phyloP scores from a whole-genome alignment of 768 basidiomycete genomes.

The Tremella fuciformis region DNA sequence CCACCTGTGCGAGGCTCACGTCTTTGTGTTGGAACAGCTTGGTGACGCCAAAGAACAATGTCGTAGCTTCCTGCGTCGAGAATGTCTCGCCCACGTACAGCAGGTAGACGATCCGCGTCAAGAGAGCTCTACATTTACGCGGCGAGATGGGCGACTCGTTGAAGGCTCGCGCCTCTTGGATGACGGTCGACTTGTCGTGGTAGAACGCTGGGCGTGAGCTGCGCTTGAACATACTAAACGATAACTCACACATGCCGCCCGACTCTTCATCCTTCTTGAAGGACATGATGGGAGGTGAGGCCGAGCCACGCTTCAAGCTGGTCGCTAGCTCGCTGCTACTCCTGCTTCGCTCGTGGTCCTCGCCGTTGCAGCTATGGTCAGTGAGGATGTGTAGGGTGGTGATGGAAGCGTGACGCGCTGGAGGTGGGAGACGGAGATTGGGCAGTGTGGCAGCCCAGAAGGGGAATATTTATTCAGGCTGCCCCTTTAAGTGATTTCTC shows the following conservation, averaged over 20 bases:
- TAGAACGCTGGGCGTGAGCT: constrained; percentile 43
- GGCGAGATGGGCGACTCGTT: constrained; percentile 99
- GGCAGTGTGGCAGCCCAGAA: too few relatives aligned
- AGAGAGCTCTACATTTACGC: constrained; percentile 89
- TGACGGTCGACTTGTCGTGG: constrained; percentile 90
- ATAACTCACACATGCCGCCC: constrained; percentile 76
- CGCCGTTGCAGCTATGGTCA: neutral
- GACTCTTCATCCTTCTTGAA: constrained; percentile 97
- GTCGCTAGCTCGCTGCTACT: too few relatives aligned
- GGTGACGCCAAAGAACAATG: constrained; percentile 96
- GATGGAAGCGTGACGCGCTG: constrained; percentile 8
- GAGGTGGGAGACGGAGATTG: neutral
- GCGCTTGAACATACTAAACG: constrained; percentile 42
- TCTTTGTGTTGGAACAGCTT: constrained; percentile 99
- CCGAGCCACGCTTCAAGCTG: too few relatives aligned
- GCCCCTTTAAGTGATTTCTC: too few relatives aligned
- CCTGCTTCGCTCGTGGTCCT: neutral
- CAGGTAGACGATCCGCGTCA: constrained; percentile 94
- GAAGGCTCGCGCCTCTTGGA: constrained; percentile 97
- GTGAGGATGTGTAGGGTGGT: neutral
- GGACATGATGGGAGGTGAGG: constrained; percentile 55
- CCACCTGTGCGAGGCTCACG: constrained; percentile 58
- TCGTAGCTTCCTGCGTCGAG: constrained; percentile 91
- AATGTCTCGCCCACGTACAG: constrained; percentile 95
- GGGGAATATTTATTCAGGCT: too few relatives aligned